phyloP scores from a whole-genome alignment of 1,139 yeast genomes.

The Yamadazyma blattariae region DNA sequence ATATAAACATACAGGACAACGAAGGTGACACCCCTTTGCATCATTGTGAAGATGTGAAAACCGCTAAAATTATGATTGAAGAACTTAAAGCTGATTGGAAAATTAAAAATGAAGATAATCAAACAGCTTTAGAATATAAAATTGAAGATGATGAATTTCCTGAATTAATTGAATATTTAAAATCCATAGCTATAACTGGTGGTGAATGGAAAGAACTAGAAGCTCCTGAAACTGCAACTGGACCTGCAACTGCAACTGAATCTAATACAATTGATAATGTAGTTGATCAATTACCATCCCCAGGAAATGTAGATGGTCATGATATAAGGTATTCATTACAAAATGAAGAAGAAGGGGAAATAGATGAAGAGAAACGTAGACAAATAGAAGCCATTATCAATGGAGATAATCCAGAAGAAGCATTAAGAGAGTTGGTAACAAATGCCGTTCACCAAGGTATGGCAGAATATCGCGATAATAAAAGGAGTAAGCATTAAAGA shows the following conservation, averaged over 20 bases:
- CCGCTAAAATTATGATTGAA: slow-evolving; percentile 66
- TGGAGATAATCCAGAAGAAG: slow-evolving; percentile 78
- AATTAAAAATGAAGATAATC: slow-evolving; percentile 66
- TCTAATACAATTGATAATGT: slow-evolving; percentile 7
- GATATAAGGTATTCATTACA: slow-evolving; percentile 58
- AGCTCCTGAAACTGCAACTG: not conserved
- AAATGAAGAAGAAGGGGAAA: slow-evolving; percentile 33
- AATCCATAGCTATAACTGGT: slow-evolving; percentile 35
- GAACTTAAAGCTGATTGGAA: slow-evolving; percentile 64
- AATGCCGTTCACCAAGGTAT: slow-evolving; percentile 59
- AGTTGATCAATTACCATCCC: slow-evolving; percentile 33
- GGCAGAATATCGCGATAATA: slow-evolving; percentile 23
- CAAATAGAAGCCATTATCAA: slow-evolving; percentile 68
- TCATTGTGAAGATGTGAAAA: slow-evolving; percentile 70
- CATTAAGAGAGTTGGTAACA: slow-evolving; percentile 63
- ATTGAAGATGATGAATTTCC: slow-evolving; percentile 88
- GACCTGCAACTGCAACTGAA: slow-evolving; percentile 1
- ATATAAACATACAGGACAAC: slow-evolving; percentile 73
- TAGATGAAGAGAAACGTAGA: slow-evolving; percentile 52
- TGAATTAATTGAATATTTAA: slow-evolving; percentile 66
- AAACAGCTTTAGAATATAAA: slow-evolving; percentile 64
- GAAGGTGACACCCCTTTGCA: slow-evolving; percentile 98
- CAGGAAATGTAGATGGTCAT: slow-evolving; percentile 48
- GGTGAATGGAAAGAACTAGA: not conserved
- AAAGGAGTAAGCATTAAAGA: slow-evolving; percentile 19